Base-by-base conservation (phyloP, 371 early-diverging fungal genomes). In the Apophysomyces trapeziformis region DNA sequence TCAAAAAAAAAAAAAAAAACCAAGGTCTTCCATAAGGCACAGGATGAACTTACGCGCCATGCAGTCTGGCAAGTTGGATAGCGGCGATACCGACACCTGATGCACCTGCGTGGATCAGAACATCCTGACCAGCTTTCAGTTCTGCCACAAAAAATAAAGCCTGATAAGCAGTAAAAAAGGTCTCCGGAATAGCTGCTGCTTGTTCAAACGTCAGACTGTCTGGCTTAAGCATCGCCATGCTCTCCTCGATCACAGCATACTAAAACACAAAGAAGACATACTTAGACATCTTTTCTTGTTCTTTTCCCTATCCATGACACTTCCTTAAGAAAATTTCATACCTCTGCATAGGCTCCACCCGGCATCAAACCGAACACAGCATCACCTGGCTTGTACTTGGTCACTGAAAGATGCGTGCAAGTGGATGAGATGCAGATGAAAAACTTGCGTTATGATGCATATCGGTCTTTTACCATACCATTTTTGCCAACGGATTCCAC, bases 81-180 rank as follows among this genome's bases (percentile, higher is more conserved):
- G 90, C 89, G 14, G 90, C 89, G 9, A 88, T 83, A 12, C 92
- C 91, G 7, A 94, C 92, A 41, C 91, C 92, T 4, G 87, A 86
- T 1, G 92, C 92, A 26, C 91, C 94, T 7, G 92, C 94, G 73
- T 94, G 94, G 59, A 92, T 90, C 63, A 94, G 68, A 0, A 92
- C 78, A 66, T 85, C 83, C 32, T 92, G 84, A 54, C 90, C 92
- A 21, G 67, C 60, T 38, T 87, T 61, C 37, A 92, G 44, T 7
- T 82, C 69, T 59, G 83, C 85, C 50, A 92, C 86, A 57, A 79
- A 80, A 60, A 83, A 83, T 32, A 94, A 72, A 0, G 91, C 91
- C 75, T 94, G 92, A 68, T 87, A 90, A 2, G 93, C 93, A n/a
- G 93, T 92, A 71, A 89, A 89, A 88, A 88, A 92, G 41, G 77